Evolutionary conservation across 176 grass and related monocot species (phyloP).

Genomic region (Carex scoparia): DNA sequence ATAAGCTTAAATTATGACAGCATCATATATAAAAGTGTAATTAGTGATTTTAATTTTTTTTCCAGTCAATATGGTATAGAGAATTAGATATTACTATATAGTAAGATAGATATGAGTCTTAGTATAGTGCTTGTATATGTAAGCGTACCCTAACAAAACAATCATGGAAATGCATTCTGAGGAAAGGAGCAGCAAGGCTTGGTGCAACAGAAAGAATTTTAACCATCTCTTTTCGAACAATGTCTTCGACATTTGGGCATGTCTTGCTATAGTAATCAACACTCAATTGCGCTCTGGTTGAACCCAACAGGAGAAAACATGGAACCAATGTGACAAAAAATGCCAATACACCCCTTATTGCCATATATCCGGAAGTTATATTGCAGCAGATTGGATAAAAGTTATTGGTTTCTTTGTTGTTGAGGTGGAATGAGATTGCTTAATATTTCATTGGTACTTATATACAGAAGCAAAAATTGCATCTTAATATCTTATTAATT

Average conservation of each 20-base stretch:
- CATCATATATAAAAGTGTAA: background rate
- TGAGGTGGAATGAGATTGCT: background rate
- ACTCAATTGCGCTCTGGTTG: conserved; percentile 34
- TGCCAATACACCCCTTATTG: background rate
- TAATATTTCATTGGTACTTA: background rate
- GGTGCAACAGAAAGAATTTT: conserved; percentile 48
- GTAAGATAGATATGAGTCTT: background rate
- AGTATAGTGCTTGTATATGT: background rate
- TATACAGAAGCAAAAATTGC: background rate
- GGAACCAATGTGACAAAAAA: background rate
- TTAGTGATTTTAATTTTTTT: background rate
- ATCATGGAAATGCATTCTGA: conserved; percentile 92
- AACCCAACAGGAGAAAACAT: conserved; percentile 24
- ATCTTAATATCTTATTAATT: background rate
- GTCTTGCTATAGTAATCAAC: conserved; percentile 55
- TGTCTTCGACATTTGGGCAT: conserved; percentile 50
- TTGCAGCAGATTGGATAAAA: background rate
- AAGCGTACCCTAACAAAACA: conserved; percentile 77
- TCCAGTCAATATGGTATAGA: background rate
- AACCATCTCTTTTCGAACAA: conserved; percentile 57
- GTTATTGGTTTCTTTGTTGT: background rate
- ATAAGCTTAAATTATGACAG: background rate
- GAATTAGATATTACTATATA: background rate
- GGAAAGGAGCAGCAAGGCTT: conserved; percentile 70
- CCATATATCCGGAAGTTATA: background rate